Base-by-base conservation (phyloP, 768 basidiomycete genomes). In the Pleurotus tuber-regium region DNA sequence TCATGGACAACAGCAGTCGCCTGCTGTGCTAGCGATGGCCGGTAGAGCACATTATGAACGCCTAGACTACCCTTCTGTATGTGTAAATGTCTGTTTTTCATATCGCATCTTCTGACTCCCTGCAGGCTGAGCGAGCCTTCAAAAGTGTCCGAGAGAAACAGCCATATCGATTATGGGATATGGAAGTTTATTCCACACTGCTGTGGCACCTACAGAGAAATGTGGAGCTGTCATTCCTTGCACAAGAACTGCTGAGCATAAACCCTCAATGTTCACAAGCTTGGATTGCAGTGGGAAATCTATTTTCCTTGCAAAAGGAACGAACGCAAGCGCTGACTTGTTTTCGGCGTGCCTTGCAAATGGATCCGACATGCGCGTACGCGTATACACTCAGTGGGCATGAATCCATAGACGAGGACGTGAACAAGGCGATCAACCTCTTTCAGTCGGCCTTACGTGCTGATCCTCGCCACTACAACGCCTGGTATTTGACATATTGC, bases 201-300 rank as follows among this genome's bases (percentile, higher is more conserved):
- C 74, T 98, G 39, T 99, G 96, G 96, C 96, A 98, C 69, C 73
- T 97, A 43, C 87, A 90, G 63, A 80, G 84, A 58, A 83, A 82
- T 57, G 84, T 93, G 47, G 82, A 88, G 58, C 78, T 99, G 53
- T 94, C 96, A 3, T 92, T 87, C 72, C 78, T 99, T 29, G 90
- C 96, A 1, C 96, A 98, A 67, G 92, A 95, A 57, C 75, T 98
- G 38, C 81, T 97, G 59, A 83, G 84, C 48, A 86, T 94, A 64
- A 77, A 87, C 57, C 82, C 93, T n/a, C 82, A 80, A 52, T 84
- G 89, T 21, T 73, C 95, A 9, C 83, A 95, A 63, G 83, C 94
- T 12, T 99, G 97, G 97, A 97, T 98, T 58, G 90, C 94, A 1
- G 84, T 93, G 24, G 97, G 97, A 47, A 99, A 99, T 71, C 74